Base-by-base conservation (phyloP, 768 basidiomycete genomes). In the Termitomyces heimii region DNA sequence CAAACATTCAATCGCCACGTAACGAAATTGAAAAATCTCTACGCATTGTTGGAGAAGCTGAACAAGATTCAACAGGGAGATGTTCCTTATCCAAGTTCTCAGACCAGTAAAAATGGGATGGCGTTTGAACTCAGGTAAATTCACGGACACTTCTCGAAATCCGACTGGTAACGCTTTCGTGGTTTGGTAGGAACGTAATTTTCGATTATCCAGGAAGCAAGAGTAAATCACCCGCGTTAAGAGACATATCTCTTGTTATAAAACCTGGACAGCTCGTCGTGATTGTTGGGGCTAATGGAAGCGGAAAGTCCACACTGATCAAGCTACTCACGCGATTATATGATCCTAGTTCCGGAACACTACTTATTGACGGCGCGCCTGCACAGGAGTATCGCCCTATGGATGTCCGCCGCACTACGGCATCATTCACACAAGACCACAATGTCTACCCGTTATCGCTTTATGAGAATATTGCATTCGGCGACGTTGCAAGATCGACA, bases 211-310 rank as follows among this genome's bases (percentile, higher is more conserved):
- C 82, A 0, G 76, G 73, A 22, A 70, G 68, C 51, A 70, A 73
- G 46, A 70, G 67, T 28, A 71, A 57, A 2, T 61, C 59, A 2
- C 70, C 70, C 24, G 76, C 74, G 3, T 57, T 82, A 18, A 63
- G 67, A 9, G 63, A 72, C 22, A 65, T 84, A 6, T 76, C 77
- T 0, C 68, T 83, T 20, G 67, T 60, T 4, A 77, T 84, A 50
- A 67, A 74, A 18, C 66, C 78, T 0, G 81, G 80, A 2, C 71
- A 77, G 28, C 70, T 83, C 13, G 77, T 81, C 18, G 77, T 84
- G 34, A 70, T 85, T n/a, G 83, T 85, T 7, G 82, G 83, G 28
- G 68, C 69, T 2, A 85, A 84, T 59, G 82, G 83, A 5, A 77
- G 76, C 53, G 82, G 82, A 1, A 83, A 83, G 59, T 77, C 79